These are phyloP conservation scores for Rhynchosporium secalis DNA, from an alignment of 2,329 filamentous ascomycete genomes.

Conservation along the genomic window DNA sequence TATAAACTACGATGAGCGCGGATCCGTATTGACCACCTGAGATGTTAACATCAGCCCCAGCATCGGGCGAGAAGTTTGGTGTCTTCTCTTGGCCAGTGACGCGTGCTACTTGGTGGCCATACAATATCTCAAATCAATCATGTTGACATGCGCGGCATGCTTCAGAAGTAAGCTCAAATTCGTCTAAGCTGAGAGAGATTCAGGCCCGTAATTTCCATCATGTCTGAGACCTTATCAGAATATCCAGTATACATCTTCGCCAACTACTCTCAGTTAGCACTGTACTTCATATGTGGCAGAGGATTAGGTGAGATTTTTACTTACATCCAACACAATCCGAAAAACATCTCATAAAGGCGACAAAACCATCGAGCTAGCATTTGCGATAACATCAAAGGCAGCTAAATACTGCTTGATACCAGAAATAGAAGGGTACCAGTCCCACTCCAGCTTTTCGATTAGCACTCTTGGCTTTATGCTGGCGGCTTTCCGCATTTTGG, in stretches of 20 bases:
- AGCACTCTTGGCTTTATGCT: constrained; percentile 5
- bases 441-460: constrained; percentile 4
- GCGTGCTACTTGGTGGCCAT: no score
- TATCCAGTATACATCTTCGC: constrained; percentile 8
- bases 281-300: neutral
- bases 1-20: constrained; percentile 5
- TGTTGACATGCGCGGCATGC: neutral
- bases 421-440: constrained; percentile 5
- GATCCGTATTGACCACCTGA: neutral
- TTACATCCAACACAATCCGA: constrained; percentile 10
- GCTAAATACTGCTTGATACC: constrained; percentile 10
- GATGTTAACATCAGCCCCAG: constrained; percentile 8
- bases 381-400: constrained; percentile 11
- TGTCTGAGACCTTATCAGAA: constrained; percentile 13
- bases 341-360: constrained; percentile 10
- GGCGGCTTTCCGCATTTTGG: neutral
- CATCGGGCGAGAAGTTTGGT: neutral
- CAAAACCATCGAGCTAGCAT: constrained; percentile 7
- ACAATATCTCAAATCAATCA: no score
- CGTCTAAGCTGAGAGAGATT: constrained; percentile 8
- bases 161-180: neutral
- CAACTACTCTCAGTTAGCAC: neutral
- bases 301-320: neutral
- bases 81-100: neutral
- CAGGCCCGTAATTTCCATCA: constrained; percentile 13